phyloP scores from a whole-genome alignment of 2,329 filamentous ascomycete species.

The Colletotrichum chrysophilum region DNA sequence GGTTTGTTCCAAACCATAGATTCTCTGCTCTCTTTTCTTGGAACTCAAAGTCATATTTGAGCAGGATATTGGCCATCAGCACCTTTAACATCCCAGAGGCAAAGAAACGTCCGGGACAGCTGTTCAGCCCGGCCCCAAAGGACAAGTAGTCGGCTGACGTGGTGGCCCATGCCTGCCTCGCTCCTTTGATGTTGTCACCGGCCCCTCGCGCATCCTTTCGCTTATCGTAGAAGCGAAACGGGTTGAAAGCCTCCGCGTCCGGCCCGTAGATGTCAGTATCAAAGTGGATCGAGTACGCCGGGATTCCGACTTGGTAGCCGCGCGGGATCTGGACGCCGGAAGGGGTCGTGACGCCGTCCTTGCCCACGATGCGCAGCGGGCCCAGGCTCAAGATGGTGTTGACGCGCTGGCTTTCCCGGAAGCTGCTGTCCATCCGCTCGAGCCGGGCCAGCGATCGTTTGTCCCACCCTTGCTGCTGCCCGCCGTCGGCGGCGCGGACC shows the following conservation, averaged over 20 bases:
- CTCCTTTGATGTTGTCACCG: slow-evolving; percentile 27
- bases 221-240: slow-evolving; percentile 30
- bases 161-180: slow-evolving; percentile 35
- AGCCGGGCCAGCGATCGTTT: slow-evolving; percentile 38
- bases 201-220: slow-evolving; percentile 21
- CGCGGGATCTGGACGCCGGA: slow-evolving; percentile 36
- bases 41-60: neutral
- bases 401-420: slow-evolving; percentile 44
- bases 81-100: neutral
- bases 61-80: neutral
- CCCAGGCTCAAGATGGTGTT: slow-evolving; percentile 35
- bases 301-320: slow-evolving; percentile 31
- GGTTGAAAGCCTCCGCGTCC: slow-evolving; percentile 27
- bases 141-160: slow-evolving; percentile 34
- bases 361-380: slow-evolving; percentile 26
- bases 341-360: slow-evolving; percentile 34
- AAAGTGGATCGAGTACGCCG: slow-evolving; percentile 32
- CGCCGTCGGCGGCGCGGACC: slow-evolving; percentile 37
- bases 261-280: slow-evolving; percentile 26
- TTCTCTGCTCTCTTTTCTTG: neutral
- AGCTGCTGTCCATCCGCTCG: slow-evolving; percentile 42
- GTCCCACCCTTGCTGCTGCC: slow-evolving; percentile 29
- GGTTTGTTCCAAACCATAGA: neutral
- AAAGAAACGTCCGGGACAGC: neutral
- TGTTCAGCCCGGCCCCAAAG: slow-evolving; percentile 33